Conservation (phyloP, 495 filamentous ascomycete species). For the Hyaloscypha finlandica region DNA sequence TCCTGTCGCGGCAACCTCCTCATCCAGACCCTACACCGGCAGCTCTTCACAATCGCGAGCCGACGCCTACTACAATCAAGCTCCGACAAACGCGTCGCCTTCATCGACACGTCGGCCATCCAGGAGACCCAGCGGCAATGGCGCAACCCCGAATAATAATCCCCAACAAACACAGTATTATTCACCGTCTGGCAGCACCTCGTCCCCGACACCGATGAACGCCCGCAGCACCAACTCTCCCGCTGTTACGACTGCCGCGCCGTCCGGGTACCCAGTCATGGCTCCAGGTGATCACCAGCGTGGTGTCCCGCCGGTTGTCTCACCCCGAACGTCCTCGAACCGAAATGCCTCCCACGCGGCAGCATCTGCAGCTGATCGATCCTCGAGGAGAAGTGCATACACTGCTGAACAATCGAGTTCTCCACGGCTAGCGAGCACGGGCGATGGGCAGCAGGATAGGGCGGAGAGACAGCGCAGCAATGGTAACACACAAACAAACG, state of each 20-base stretch:
- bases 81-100: conserved; percentile 42
- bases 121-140: conserved; percentile 55
- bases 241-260: conserved; percentile 41
- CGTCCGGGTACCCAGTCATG: conserved; percentile 36
- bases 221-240: conserved; percentile 40
- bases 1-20: conserved; percentile 43
- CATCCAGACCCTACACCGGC: conserved; percentile 48
- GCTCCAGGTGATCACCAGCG: conserved; percentile 36
- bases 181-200: conserved; percentile 49
- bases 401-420: conserved; percentile 41
- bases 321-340: conserved; percentile 66
- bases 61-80: conserved; percentile 35
- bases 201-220: conserved; percentile 47
- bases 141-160: conserved; percentile 40
- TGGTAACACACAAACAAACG: conserved; percentile 34
- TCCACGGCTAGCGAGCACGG: conserved; percentile 43
- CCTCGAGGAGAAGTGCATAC: conserved; percentile 29
- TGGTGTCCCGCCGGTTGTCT: conserved; percentile 49
- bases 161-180: conserved; percentile 43
- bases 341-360: conserved; percentile 35
- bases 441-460: conserved; percentile 39
- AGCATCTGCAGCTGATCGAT: conserved; percentile 25
- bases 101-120: conserved; percentile 44
- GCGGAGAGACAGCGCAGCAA: conserved; percentile 37
- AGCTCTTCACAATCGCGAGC: conserved; percentile 35